phyloP scores from a whole-genome alignment of 306 rosid species.

The Castanopsis chinensis region DNA sequence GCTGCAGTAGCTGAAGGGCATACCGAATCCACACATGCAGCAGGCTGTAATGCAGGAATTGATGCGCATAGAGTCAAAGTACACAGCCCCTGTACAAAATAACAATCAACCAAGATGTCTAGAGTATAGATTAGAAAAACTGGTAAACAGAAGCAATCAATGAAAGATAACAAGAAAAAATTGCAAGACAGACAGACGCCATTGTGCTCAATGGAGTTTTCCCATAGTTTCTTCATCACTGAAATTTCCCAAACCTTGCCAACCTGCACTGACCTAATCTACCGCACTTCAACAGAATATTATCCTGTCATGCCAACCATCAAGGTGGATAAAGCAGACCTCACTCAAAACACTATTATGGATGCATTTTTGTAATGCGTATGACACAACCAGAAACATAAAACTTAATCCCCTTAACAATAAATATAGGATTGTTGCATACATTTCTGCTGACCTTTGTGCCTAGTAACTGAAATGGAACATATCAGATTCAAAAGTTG shows the following conservation, averaged over 20 bases:
- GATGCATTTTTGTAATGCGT: neutral
- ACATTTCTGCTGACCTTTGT: neutral
- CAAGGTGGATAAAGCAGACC: too few species aligned
- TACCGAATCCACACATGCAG: constrained; percentile 54
- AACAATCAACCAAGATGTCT: too few species aligned
- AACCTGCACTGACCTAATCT: neutral
- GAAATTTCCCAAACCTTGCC: too few species aligned
- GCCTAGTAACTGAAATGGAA: neutral
- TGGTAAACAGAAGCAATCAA: constrained; percentile 18
- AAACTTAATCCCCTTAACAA: neutral
- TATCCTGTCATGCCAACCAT: neutral
- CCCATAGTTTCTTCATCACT: too few species aligned
- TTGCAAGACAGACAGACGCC: neutral
- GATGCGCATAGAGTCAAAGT: constrained; percentile 90
- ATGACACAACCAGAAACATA: neutral
- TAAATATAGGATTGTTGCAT: neutral
- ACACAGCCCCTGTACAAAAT: constrained; percentile 74
- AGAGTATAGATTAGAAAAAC: neutral
- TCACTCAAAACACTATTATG: neutral
- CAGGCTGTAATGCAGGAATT: constrained; percentile 63
- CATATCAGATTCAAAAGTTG: neutral
- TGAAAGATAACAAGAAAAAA: constrained; percentile 13
- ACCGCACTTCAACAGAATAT: neutral
- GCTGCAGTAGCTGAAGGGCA: constrained; percentile 85
- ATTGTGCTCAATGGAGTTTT: too few species aligned